phyloP scores from a whole-genome alignment of 2,329 filamentous ascomycete genomes.

The Capronia americana region DNA sequence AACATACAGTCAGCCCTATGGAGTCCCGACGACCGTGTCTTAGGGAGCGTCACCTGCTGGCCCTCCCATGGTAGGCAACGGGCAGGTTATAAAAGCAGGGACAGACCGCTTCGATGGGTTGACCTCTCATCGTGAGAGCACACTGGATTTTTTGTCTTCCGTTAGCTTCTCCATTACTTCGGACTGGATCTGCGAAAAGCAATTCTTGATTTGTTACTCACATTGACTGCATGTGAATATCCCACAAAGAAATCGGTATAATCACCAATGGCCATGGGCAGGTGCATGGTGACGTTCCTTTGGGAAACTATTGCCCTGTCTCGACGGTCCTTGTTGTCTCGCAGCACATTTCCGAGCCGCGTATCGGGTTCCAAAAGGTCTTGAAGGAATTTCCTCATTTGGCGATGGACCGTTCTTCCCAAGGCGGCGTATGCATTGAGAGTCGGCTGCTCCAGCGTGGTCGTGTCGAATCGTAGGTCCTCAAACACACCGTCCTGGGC shows the following conservation, averaged over 20 bases:
- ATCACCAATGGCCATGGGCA: constrained; percentile 62
- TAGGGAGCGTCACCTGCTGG: too few relatives aligned
- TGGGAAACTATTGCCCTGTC: constrained; percentile 42
- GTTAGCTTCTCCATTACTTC: too few relatives aligned
- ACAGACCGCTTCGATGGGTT: too few relatives aligned
- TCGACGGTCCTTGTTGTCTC: constrained; percentile 10
- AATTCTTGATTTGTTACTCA: constrained; percentile 27
- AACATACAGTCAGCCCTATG: too few relatives aligned
- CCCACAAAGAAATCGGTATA: constrained; percentile 66
- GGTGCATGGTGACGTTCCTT: constrained; percentile 54
- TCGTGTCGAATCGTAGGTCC: constrained; percentile 5
- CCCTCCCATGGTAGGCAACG: constrained; percentile 47
- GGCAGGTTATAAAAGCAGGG: constrained; percentile 27
- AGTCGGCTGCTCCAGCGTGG: constrained; percentile 35
- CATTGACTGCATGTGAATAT: constrained; percentile 61
- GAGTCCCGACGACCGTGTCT: too few relatives aligned
- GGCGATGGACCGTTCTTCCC: constrained; percentile 46
- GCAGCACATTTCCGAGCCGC: constrained; percentile 6
- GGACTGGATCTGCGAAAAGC: background rate
- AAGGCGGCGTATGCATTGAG: constrained; percentile 60
- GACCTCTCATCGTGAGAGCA: constrained; percentile 76
- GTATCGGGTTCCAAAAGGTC: constrained; percentile 15
- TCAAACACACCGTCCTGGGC: constrained; percentile 10
- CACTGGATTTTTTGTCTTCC: constrained; percentile 49
- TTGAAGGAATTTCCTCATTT: constrained; percentile 51